Conservation (phyloP, 1,139 yeast genomes). For the Saccharomyces hybrid region DNA sequence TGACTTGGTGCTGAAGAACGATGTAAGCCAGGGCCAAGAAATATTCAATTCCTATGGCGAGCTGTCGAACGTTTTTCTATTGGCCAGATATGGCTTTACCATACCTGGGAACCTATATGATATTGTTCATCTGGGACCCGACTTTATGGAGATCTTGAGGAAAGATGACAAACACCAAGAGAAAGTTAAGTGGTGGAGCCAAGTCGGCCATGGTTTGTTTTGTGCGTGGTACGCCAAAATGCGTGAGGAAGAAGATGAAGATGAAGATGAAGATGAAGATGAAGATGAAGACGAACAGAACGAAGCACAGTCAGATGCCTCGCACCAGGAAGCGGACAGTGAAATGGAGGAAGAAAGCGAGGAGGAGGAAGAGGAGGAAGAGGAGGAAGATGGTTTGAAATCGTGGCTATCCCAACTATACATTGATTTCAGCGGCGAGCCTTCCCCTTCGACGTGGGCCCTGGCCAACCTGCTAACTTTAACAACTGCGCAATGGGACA, state of each 20-base stretch:
- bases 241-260: constrained; percentile 9
- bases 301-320: constrained; percentile 3
- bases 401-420: constrained; percentile 14
- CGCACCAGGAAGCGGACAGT: not conserved
- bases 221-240: constrained; percentile 25
- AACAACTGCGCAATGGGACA: constrained; percentile 4
- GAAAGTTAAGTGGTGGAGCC: constrained; percentile 60
- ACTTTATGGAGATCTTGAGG: constrained; percentile 1
- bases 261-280: constrained; percentile 6
- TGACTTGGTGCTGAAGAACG: constrained; percentile 43
- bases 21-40: constrained; percentile 46
- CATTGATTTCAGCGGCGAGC: constrained; percentile 10
- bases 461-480: constrained; percentile 8
- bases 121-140: constrained; percentile 43
- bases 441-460: constrained; percentile 7
- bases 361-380: constrained; percentile 4
- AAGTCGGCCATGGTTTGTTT: constrained; percentile 40
- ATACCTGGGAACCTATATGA: constrained; percentile 51
- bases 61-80: constrained; percentile 53
- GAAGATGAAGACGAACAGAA: not conserved
- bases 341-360: constrained; percentile 1
- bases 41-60: constrained; percentile 76
- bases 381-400: not conserved
- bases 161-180: constrained; percentile 33
- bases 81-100: constrained; percentile 73